Evolutionary conservation across 495 filamentous ascomycete species (phyloP).

Genomic region (Penicillium fimorum): DNA sequence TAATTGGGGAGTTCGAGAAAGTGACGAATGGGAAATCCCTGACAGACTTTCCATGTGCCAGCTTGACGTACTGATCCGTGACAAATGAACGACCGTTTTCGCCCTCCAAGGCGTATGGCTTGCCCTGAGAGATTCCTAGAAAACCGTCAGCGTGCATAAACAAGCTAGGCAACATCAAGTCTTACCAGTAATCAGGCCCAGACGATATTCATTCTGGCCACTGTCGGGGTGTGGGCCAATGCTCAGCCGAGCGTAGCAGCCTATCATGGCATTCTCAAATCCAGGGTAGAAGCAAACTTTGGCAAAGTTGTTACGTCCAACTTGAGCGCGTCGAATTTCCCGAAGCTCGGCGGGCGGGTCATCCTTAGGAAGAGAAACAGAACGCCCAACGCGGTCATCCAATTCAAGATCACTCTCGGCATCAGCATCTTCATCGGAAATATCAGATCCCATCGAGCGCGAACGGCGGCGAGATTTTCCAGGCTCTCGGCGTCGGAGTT

Average conservation of each 20-base stretch:
- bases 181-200: slow-evolving; percentile 82
- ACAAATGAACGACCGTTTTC: slow-evolving; percentile 67
- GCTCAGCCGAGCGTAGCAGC: slow-evolving; percentile 78
- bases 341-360: slow-evolving; percentile 66
- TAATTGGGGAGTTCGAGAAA: slow-evolving; percentile 73
- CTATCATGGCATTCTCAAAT: slow-evolving; percentile 74
- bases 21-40: slow-evolving; percentile 79
- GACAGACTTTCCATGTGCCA: slow-evolving; percentile 73
- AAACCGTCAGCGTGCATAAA: slow-evolving; percentile 31
- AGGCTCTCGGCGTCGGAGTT: slow-evolving; percentile 66
- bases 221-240: slow-evolving; percentile 69
- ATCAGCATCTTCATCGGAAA: slow-evolving; percentile 66
- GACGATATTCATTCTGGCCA: slow-evolving; percentile 72
- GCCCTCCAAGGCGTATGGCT: slow-evolving; percentile 74
- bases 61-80: slow-evolving; percentile 71
- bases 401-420: slow-evolving; percentile 80
- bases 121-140: slow-evolving; percentile 70
- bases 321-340: slow-evolving; percentile 76
- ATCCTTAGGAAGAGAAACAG: slow-evolving; percentile 45
- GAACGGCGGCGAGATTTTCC: slow-evolving; percentile 52
- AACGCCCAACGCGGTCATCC: slow-evolving; percentile 52
- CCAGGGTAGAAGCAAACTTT: slow-evolving; percentile 88
- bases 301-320: slow-evolving; percentile 78
- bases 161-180: not conserved
- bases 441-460: slow-evolving; percentile 46